Percentiles rank a stretch among this genome's conserved stretches.
These are phyloP conservation scores for Vachellia collinsii DNA, from an alignment of 306 rosid genomes.

Conservation along the genomic window DNA sequence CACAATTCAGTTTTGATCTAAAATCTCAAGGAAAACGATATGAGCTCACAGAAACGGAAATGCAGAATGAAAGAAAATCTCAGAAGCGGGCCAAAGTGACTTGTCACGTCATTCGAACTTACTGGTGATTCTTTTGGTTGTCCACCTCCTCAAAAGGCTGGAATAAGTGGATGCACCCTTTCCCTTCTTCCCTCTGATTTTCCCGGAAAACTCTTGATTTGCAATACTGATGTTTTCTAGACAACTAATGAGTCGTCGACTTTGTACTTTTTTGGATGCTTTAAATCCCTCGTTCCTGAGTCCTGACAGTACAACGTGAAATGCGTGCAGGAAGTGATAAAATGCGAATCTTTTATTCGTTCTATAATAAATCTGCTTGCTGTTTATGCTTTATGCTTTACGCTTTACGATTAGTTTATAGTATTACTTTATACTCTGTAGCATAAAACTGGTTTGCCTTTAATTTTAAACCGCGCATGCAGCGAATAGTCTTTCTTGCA, in stretches of 20 bases:
- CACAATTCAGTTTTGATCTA: background rate
- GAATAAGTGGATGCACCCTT: background rate
- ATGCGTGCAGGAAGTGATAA: constrained; percentile 18
- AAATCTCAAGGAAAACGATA: background rate
- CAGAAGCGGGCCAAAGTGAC: background rate
- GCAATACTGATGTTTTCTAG: background rate
- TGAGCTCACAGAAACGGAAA: background rate
- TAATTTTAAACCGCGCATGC: constrained; percentile 33
- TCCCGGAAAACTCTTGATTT: constrained; percentile 22
- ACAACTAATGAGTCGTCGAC: background rate
- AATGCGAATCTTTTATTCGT: constrained; percentile 12
- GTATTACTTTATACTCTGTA: background rate
- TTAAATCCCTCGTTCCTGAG: background rate
- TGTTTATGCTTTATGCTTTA: background rate
- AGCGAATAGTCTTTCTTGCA: constrained; percentile 34
- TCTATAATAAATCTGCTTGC: background rate
- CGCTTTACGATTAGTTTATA: background rate
- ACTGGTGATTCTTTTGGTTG: background rate
- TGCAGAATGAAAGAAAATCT: constrained; percentile 19
- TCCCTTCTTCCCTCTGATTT: background rate
- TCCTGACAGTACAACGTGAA: constrained; percentile 34
- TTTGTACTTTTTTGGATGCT: background rate
- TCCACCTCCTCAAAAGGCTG: background rate
- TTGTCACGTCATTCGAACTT: background rate
- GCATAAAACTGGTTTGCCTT: background rate